phyloP scores from a whole-genome alignment of 129 eudicot genomes.

The Deinandra increscens region DNA sequence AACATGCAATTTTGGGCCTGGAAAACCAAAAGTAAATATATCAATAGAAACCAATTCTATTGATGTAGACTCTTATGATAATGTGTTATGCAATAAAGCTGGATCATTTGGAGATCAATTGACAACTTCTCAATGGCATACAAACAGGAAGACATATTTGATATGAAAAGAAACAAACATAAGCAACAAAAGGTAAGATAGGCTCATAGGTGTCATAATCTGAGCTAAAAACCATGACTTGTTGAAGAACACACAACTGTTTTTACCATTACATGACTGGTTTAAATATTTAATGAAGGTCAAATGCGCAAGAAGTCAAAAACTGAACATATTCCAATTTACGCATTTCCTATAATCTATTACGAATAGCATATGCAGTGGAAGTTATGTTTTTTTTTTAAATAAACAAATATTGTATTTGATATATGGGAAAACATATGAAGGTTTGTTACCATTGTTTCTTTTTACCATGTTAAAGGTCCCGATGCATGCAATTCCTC shows the following conservation, averaged over 20 bases:
- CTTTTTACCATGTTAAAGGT: constrained; percentile 85
- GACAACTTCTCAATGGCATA: neutral
- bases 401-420: constrained; percentile 81
- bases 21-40: constrained; percentile 50
- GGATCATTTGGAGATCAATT: neutral
- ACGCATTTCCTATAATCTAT: constrained; percentile 37
- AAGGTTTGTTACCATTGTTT: constrained; percentile 74
- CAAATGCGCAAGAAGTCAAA: neutral
- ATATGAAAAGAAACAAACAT: constrained; percentile 3
- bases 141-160: neutral
- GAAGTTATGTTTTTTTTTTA: constrained; percentile 61
- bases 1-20: constrained; percentile 57
- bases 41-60: constrained; percentile 29
- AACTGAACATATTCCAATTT: neutral
- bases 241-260: constrained; percentile 18
- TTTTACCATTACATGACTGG: constrained; percentile 41
- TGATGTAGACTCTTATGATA: constrained; percentile 9
- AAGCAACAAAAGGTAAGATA: constrained; percentile 7
- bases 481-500: constrained; percentile 90
- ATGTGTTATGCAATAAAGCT: neutral
- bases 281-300: constrained; percentile 29
- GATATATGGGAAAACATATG: constrained; percentile 70
- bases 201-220: neutral
- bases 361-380: constrained; percentile 35
- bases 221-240: neutral